phyloP scores from a whole-genome alignment of 2,329 filamentous ascomycete species.

The Neobulgaria alba region DNA sequence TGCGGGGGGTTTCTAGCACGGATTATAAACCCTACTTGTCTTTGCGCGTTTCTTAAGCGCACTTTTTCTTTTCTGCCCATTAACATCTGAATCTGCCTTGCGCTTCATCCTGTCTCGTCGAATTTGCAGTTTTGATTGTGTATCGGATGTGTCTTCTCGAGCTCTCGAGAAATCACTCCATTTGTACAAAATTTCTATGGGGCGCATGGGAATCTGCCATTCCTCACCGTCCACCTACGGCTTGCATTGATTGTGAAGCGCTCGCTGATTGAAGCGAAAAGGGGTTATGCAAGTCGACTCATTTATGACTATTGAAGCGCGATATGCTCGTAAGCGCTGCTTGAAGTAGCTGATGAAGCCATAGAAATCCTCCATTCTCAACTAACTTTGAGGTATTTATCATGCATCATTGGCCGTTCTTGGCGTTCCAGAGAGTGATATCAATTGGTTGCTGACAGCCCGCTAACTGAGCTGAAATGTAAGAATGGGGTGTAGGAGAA shows the following conservation, averaged over 20 bases:
- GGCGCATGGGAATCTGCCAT: slow-evolving; percentile 3
- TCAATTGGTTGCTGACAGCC: slow-evolving; percentile 3
- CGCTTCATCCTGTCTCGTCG: slow-evolving; percentile 57
- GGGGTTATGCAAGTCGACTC: slow-evolving; percentile 12
- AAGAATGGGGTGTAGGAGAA: slow-evolving; percentile 6
- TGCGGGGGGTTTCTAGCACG: slow-evolving; percentile 6
- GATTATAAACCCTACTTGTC: slow-evolving; percentile 32
- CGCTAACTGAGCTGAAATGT: too few species aligned
- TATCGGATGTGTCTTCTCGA: too few species aligned
- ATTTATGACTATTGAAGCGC: slow-evolving; percentile 13
- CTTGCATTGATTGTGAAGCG: slow-evolving; percentile 22
- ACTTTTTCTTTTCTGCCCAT: slow-evolving; percentile 33
- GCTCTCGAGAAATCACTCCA: slow-evolving; percentile 15
- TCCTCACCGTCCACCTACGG: too few species aligned
- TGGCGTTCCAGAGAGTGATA: not conserved
- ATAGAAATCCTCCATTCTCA: not conserved
- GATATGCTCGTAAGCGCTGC: slow-evolving; percentile 22
- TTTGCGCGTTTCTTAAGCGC: slow-evolving; percentile 44
- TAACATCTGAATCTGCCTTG: slow-evolving; percentile 43
- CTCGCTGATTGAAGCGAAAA: slow-evolving; percentile 12
- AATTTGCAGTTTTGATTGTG: too few species aligned
- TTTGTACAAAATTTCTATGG: slow-evolving; percentile 12
- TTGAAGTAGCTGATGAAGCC: not conserved
- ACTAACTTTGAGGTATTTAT: too few species aligned
- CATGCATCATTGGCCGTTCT: not conserved